Conservation (phyloP, 2,329 filamentous ascomycete species). For the Macrophomina phaseolina region DNA sequence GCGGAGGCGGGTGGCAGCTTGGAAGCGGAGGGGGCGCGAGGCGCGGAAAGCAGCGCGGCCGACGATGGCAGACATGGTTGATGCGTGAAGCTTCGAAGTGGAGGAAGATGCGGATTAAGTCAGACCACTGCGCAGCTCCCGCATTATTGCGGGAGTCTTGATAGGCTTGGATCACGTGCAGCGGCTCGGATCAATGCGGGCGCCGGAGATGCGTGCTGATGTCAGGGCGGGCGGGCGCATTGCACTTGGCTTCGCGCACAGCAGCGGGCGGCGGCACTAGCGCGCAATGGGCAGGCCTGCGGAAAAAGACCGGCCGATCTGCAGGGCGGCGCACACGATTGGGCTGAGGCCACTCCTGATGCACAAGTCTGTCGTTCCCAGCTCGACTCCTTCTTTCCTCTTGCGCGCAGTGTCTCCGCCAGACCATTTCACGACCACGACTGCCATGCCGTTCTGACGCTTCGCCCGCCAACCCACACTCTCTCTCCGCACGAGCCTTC, state of each 20-base stretch:
- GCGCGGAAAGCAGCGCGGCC: constrained; percentile 54
- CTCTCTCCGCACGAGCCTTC: constrained; percentile 22
- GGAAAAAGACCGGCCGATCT: constrained; percentile 15
- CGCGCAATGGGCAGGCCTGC: constrained; percentile 5
- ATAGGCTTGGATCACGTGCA: constrained; percentile 17
- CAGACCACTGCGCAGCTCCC: constrained; percentile 8
- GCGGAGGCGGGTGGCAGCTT: constrained; percentile 41
- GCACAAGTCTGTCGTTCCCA: neutral
- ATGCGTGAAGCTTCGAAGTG: constrained; percentile 27
- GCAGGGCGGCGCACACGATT: constrained; percentile 22
- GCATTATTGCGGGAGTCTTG: constrained; percentile 17
- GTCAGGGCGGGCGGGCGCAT: constrained; percentile 2
- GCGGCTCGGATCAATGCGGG: constrained; percentile 1
- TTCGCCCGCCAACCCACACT: constrained; percentile 15
- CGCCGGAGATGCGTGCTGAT: constrained; percentile 2
- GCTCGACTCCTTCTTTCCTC: constrained; percentile 9
- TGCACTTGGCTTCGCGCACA: neutral
- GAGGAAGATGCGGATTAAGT: constrained; percentile 27
- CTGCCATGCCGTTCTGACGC: constrained; percentile 22
- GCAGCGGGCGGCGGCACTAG: constrained; percentile 1
- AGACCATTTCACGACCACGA: constrained; percentile 1
- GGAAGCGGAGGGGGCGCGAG: constrained; percentile 49
- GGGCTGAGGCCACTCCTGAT: constrained; percentile 16
- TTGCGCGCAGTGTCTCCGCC: constrained; percentile 12
- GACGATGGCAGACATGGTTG: constrained; percentile 53